Evolutionary conservation across 2,329 filamentous ascomycete genomes (phyloP), one percentile per base, ranked within the genome.

Genomic region (Microcyclosporella mali): DNA sequence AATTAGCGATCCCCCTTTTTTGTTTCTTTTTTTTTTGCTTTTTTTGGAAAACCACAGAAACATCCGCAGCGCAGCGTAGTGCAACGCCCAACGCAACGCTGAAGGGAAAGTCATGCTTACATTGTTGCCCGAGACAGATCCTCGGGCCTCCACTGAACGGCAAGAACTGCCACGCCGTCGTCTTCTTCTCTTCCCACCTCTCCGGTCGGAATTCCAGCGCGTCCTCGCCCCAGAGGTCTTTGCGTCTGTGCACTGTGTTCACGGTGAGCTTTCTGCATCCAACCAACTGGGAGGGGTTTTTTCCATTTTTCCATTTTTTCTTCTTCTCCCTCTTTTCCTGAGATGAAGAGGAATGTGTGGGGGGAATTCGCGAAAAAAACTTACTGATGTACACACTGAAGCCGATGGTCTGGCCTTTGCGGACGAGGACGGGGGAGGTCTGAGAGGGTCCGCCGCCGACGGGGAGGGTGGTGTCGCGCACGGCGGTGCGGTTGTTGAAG

Each of bases 121-220:
- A 89, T 63, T 89, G 84, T 71, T 89, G 57, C 3, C 56, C 57
- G 18, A 63, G 37, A 49, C 56, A 66, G 8, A 61, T 58, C 7
- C 60, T 30, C 7, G 61, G 53, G 2, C 60, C 62, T 14, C 61
- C 61, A 33, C 59, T 60, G 50, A 67, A 66, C 3, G 63, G 63
- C 15, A 65, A 35, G 34, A 59, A 66, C 41, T 61, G 55, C 58
- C 59, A 66, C 1, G 56, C 56, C 8, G 52, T 49, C 0, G 50
- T 32, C 27, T 28, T 50, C 17, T 47, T 19, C 36, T 50, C 40
- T 27, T 44, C 51, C 72, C 70, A 75, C 45, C 71, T 62, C 56
- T 70, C 71, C 1, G 71, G 73, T 43, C 58, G 63, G 61, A 70
- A 78, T 31, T 66, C 65, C 16, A 67, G 59, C 4, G 71, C 71